phyloP scores from a whole-genome alignment of 1,284 basidiomycete genomes.

The Fomitopsis pinicola region DNA sequence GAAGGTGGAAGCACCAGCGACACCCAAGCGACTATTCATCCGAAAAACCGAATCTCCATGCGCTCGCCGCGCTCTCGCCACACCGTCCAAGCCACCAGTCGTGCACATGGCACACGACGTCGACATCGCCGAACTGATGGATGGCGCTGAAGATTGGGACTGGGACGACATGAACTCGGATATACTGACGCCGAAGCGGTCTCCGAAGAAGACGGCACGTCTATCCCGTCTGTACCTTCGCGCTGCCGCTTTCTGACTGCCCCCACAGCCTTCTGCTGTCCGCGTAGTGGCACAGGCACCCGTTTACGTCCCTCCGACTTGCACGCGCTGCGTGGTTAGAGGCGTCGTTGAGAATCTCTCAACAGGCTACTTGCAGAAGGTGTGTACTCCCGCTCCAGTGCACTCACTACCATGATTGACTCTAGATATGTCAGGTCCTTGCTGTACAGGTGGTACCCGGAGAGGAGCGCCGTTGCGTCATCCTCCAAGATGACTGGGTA shows the following conservation, averaged over 20 bases:
- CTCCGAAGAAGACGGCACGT: conserved; percentile 14
- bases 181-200: conserved; percentile 29
- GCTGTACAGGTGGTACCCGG: conserved; percentile 42
- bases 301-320: conserved; percentile 29
- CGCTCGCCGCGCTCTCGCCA: not conserved
- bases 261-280: not conserved
- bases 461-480: conserved; percentile 33
- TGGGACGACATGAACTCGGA: conserved; percentile 46
- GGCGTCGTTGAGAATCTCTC: conserved; percentile 11
- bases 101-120: conserved; percentile 14
- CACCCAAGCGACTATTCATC: conserved; percentile 27
- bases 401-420: not conserved
- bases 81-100: not conserved
- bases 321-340: conserved; percentile 50
- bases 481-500: conserved; percentile 66
- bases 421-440: conserved; percentile 6
- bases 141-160: conserved; percentile 46
- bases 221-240: not conserved
- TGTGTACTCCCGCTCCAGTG: not conserved
- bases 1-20: conserved; percentile 26
- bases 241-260: not conserved
- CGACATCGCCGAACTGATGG: conserved; percentile 31
- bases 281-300: conserved; percentile 11
- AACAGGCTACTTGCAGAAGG: conserved; percentile 14
- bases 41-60: conserved; percentile 14